phyloP scores from a whole-genome alignment of 2,329 filamentous ascomycete species.

The Epichloe amarillans region DNA sequence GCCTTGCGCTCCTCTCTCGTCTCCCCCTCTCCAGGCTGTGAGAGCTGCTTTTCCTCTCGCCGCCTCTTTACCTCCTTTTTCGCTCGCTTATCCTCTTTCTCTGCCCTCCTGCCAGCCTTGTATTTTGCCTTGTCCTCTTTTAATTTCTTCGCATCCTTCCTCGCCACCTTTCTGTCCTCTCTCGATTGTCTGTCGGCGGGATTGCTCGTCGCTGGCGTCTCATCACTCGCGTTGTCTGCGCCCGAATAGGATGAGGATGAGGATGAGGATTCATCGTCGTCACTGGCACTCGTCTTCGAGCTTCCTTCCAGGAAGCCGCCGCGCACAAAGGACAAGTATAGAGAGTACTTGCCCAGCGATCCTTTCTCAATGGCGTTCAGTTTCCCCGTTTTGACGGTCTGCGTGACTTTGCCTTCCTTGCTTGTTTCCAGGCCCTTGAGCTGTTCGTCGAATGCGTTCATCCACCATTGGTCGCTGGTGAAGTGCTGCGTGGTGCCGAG shows the following conservation, averaged over 20 bases:
- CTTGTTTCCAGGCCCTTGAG: conserved; percentile 64
- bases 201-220: conserved; percentile 10
- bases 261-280: not conserved
- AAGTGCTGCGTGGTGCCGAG: conserved; percentile 62
- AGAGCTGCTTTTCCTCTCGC: not conserved
- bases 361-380: conserved; percentile 43
- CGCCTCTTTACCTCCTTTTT: conserved; percentile 14
- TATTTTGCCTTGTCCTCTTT: conserved; percentile 10
- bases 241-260: conserved; percentile 1
- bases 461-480: conserved; percentile 85
- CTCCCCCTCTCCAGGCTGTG: conserved; percentile 7
- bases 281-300: conserved; percentile 23
- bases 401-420: conserved; percentile 39
- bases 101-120: no score
- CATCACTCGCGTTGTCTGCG: conserved; percentile 17
- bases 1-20: conserved; percentile 30
- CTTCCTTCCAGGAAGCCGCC: conserved; percentile 70
- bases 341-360: conserved; percentile 41
- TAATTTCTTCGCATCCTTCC: conserved; percentile 5
- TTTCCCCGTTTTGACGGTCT: conserved; percentile 41
- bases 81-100: not conserved
- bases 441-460: conserved; percentile 85
- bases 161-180: not conserved
- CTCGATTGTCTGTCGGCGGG: conserved; percentile 14
- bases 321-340: conserved; percentile 76